A percentile compares a stretch with the other conserved stretches of the same genome.
Conservation (phyloP, 352 stramenopile species). For the Chrysophaeum taylorii region DNA sequence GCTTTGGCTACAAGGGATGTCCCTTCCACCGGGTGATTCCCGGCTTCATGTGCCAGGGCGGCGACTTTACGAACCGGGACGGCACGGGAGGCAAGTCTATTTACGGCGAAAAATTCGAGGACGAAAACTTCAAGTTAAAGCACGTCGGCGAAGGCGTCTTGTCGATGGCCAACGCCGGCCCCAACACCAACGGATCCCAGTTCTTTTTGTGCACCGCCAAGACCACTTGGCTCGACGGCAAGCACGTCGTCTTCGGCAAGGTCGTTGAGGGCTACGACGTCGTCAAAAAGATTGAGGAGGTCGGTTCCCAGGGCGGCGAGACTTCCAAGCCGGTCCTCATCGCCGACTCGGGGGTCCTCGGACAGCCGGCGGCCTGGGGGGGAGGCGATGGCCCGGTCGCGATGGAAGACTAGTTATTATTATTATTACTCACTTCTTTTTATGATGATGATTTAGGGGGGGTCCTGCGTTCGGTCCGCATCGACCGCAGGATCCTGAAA, state of each 20-base stretch:
- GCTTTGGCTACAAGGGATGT: constrained; percentile 89
- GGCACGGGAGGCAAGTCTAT: constrained; percentile 66
- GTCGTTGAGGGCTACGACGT: constrained; percentile 74
- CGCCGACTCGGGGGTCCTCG: constrained; percentile 49
- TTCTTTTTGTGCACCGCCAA: constrained; percentile 92
- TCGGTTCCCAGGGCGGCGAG: constrained; percentile 46
- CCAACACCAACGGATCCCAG: constrained; percentile 84
- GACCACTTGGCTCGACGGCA: constrained; percentile 86
- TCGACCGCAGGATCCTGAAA: too few relatives aligned
- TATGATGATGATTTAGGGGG: too few relatives aligned
- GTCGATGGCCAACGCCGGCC: constrained; percentile 88
- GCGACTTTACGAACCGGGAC: constrained; percentile 70
- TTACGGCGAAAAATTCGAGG: constrained; percentile 86
- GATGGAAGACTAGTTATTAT: too few relatives aligned
- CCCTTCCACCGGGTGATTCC: constrained; percentile 91
- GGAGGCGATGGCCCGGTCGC: too few relatives aligned
- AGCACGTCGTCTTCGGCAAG: constrained; percentile 98
- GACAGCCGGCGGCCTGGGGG: too few relatives aligned
- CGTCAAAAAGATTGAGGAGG: constrained; percentile 78
- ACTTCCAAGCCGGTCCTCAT: constrained; percentile 47
- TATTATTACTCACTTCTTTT: too few relatives aligned
- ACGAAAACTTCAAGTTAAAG: constrained; percentile 77
- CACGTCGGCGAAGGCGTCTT: constrained; percentile 56
- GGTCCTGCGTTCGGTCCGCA: too few relatives aligned
- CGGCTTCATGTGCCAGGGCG: constrained; percentile 94